Evolutionary conservation across 169 alveolate species (phyloP), one percentile per base, ranked within the genome.

Genomic region (Plasmodium knowlesi): DNA sequence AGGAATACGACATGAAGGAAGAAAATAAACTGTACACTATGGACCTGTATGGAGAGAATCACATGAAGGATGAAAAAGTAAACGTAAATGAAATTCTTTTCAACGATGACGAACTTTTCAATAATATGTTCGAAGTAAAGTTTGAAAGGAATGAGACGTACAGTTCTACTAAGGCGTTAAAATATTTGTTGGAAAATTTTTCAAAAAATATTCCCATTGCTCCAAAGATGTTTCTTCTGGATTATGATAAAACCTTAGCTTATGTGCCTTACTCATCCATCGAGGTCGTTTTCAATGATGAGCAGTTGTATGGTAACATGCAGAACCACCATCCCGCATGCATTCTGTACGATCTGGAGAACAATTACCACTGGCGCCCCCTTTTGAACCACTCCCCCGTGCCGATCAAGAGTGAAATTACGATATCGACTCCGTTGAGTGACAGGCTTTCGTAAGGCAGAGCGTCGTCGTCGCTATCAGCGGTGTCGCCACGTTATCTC

Each of bases 261-360:
- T 94, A 92, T 84, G 94, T 97, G 34, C 98, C 98, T 3, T 97
- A 97, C 67, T 92, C 97, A 10, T 96, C 98, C 12, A 91, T 97
- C 54, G 98, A 97, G 72, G 83, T 96, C n/a, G 95, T 97, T 10
- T 97, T 97, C 70, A 97, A 97, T 86, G 96, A 96, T 72, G 95
- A 96, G 61, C 98, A 97, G 71, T 81, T 97, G 53, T 97, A 97
- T 97, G 98, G 98, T 0, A 97, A 97, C 80, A 82, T 96, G 84
- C 98, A 97, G 70, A 97, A 95, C 81, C 98, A 97, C 53, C 98
- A 97, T 88, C 98, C 98, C 16, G 95, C 98, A 5, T 94, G 97
- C 57, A 97, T 97, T 37, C 37, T 95, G n/a, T 97, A 97, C 96
- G 98, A 97, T 72, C 94, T 97, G 25, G 98, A 96, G 41, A 92